Base-by-base conservation (phyloP, 352 stramenopile genomes). In the Thalassiosira livingstoniorum region DNA sequence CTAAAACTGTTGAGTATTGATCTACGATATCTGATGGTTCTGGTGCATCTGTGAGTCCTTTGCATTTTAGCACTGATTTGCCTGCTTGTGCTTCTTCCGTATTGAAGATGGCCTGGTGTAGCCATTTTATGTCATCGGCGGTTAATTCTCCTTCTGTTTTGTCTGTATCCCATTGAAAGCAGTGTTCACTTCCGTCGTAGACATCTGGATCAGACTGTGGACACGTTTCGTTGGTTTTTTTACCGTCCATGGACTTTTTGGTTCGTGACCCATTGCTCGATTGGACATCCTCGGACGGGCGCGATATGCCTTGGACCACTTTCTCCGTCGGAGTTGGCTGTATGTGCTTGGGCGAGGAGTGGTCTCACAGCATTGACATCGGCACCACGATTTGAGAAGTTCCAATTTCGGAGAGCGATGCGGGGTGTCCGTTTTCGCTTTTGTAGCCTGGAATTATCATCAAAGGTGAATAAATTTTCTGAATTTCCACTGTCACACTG, bases 1-100 rank as follows among this genome's bases (percentile, higher is more conserved):
- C 80, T 35, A 90, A 27, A 25, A 86, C 65, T 34, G 61, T 43
- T 21, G 31, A 86, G 32, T 62, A 90, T 15, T 35, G 34, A 47
- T 90, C 54, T 10, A 5, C 27, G 21, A 90, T 86, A 34, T 72
- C 23, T n/a, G 70, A 53, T 68, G 71, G 75, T 18, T 63, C 53
- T 42, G 83, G 83, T n/a, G 78, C 61, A 15, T 60, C 18, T 31
- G 71, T 34, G 0, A 87, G 61, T 23, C 66, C 23, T 25, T 79
- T 29, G 35, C 70, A 85, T 54, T 43, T 15, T 21, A 85, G 51
- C 15, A 60, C 2, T 10, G 27, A 39, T 63, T 4, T 55, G 4
- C 47, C 58, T 4, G 35, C 29, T 25, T 75, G 39, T 51, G 70
- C 27, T 35, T 65, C 7, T 23, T 71, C 10, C 1, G 61, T 15